Evolutionary conservation across 306 rosid genomes (phyloP).

Genomic region (Gastrolobium villosum): DNA sequence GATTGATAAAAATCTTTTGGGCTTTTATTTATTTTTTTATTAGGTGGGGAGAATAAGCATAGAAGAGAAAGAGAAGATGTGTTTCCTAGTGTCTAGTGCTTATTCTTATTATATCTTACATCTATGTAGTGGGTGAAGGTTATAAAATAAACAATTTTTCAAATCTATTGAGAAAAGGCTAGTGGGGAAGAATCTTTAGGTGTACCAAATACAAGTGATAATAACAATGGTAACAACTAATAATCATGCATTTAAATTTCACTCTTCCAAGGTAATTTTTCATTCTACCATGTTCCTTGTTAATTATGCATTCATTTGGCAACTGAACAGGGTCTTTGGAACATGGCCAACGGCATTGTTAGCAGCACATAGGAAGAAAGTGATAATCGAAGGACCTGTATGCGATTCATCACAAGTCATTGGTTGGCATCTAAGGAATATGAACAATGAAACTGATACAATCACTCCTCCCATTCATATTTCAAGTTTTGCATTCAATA

Average conservation of each 20-base stretch:
- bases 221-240: neutral
- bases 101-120: neutral
- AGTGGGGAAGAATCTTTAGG: constrained; percentile 28
- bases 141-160: neutral
- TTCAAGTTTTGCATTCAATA: constrained; percentile 92
- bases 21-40: constrained; percentile 3
- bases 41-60: neutral
- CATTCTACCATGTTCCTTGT: neutral
- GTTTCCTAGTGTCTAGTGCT: neutral
- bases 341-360: constrained; percentile 91
- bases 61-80: neutral
- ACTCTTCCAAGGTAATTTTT: neutral
- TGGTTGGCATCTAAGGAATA: constrained; percentile 86
- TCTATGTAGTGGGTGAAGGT: constrained; percentile 17
- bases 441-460: constrained; percentile 68
- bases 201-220: constrained; percentile 32
- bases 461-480: constrained; percentile 72
- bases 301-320: constrained; percentile 14
- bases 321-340: constrained; percentile 77
- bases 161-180: neutral
- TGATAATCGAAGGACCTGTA: constrained; percentile 88
- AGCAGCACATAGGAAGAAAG: constrained; percentile 69
- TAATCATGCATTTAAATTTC: neutral
- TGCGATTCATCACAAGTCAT: constrained; percentile 91
- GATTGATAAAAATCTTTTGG: too few relatives aligned